Conservation (phyloP, 2,329 filamentous ascomycete genomes). For the Diaporthe velutina region DNA sequence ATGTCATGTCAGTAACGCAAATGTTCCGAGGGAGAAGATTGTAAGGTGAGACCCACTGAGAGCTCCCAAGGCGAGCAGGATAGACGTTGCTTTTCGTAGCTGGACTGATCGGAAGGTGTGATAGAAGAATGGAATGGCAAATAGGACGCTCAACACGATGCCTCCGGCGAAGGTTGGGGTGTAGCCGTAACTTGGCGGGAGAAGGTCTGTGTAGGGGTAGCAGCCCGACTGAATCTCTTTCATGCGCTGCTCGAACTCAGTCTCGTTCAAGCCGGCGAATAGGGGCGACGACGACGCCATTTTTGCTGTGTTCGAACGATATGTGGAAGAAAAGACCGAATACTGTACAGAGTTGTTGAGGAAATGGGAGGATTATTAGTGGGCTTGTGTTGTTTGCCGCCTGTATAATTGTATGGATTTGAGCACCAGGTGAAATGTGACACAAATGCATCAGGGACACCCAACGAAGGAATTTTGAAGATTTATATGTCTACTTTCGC, state of each 20-base stretch:
- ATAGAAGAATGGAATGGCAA: constrained; percentile 43
- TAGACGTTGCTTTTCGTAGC: constrained; percentile 43
- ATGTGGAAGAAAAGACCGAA: neutral
- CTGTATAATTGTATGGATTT: neutral
- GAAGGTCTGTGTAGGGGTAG: neutral
- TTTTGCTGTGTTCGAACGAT: neutral
- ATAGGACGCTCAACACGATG: constrained; percentile 44
- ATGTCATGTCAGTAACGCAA: neutral
- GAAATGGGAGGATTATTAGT: neutral
- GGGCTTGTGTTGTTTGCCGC: too few species aligned
- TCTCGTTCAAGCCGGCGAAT: neutral
- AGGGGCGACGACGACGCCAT: constrained; percentile 1
- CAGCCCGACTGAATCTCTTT: constrained; percentile 16
- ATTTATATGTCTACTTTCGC: constrained; percentile 3
- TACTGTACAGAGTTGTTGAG: neutral
- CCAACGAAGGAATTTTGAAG: neutral
- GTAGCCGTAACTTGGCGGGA: constrained; percentile 44
- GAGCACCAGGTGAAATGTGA: neutral
- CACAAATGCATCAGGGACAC: neutral
- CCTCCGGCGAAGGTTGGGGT: constrained; percentile 44
- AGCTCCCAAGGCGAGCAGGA: constrained; percentile 44
- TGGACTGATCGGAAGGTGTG: constrained; percentile 43
- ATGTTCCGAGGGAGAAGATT: constrained; percentile 1
- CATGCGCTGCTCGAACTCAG: constrained; percentile 7
- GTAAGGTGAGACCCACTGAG: constrained; percentile 40